phyloP scores from a whole-genome alignment of 108 stramenopile genomes.

The Discostella stelligeroides region DNA sequence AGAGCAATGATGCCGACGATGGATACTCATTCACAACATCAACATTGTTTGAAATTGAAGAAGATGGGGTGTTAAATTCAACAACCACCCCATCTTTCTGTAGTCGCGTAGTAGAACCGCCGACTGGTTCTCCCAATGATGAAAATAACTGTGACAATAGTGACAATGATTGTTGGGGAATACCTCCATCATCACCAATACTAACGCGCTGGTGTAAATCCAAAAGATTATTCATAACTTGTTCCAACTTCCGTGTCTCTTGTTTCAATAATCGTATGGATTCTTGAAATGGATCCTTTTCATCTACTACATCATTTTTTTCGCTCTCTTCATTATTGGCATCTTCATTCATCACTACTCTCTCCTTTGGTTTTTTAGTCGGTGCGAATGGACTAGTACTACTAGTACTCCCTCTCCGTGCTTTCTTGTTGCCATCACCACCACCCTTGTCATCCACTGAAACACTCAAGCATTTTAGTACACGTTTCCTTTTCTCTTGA shows the following conservation, averaged over 20 bases:
- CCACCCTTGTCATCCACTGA: slow-evolving; percentile 2
- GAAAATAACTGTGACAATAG: not conserved
- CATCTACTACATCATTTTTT: not conserved
- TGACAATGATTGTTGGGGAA: too few species aligned
- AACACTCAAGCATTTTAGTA: not conserved
- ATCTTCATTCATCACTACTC: too few species aligned
- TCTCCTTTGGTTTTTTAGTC: too few species aligned
- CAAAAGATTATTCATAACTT: not conserved
- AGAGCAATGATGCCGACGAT: too few species aligned
- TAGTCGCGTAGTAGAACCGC: not conserved
- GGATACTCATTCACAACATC: not conserved
- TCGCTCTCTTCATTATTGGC: not conserved
- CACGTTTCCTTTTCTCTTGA: not conserved
- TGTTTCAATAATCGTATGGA: not conserved
- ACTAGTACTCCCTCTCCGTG: not conserved
- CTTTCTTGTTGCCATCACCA: not conserved
- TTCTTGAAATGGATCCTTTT: not conserved
- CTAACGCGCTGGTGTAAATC: not conserved
- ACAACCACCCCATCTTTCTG: too few species aligned
- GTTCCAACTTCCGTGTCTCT: not conserved
- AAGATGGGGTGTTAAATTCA: too few species aligned
- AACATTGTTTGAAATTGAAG: not conserved
- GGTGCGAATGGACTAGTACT: not conserved
- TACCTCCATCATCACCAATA: not conserved
- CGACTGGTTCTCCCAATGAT: not conserved